Conservation (phyloP, 2,329 filamentous ascomycete species). For the Trichoderma afroharzianum region DNA sequence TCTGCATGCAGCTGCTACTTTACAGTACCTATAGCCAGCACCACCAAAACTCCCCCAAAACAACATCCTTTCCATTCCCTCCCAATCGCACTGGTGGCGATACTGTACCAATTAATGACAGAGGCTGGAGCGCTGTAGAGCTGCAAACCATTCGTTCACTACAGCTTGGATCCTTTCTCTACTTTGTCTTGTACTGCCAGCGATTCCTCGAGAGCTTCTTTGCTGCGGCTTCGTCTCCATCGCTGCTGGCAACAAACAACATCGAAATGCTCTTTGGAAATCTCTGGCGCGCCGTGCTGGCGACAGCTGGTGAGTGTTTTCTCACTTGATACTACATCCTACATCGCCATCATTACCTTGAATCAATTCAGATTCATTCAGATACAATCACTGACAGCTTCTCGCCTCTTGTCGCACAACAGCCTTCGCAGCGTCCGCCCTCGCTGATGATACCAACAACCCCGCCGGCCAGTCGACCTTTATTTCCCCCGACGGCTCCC, state of each 20-base stretch:
- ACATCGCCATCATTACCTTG: background rate
- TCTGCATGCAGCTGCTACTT: background rate
- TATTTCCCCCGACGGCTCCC: slow-evolving; percentile 39
- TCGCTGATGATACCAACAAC: slow-evolving; percentile 29
- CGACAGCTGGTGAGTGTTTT: slow-evolving; percentile 26
- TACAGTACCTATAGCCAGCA: background rate
- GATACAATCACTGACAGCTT: background rate
- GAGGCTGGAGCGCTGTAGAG: background rate
- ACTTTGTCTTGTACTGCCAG: background rate
- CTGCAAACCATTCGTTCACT: background rate
- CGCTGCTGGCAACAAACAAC: slow-evolving; percentile 13
- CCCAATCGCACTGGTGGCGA: background rate
- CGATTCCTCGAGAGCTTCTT: background rate
- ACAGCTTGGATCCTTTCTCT: background rate
- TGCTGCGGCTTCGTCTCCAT: background rate
- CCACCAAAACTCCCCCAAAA: background rate
- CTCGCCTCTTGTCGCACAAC: background rate
- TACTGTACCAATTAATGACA: background rate
- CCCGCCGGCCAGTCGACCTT: slow-evolving; percentile 40
- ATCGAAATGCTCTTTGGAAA: slow-evolving; percentile 29
- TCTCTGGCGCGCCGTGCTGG: slow-evolving; percentile 29
- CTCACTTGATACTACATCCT: background rate
- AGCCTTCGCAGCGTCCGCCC: slow-evolving; percentile 25
- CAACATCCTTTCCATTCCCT: background rate
- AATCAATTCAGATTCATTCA: background rate